Percentiles rank a stretch among this genome's conserved stretches.
Conservation (phyloP, 2,329 filamentous ascomycete genomes). For the Ophiostoma sp. region DNA sequence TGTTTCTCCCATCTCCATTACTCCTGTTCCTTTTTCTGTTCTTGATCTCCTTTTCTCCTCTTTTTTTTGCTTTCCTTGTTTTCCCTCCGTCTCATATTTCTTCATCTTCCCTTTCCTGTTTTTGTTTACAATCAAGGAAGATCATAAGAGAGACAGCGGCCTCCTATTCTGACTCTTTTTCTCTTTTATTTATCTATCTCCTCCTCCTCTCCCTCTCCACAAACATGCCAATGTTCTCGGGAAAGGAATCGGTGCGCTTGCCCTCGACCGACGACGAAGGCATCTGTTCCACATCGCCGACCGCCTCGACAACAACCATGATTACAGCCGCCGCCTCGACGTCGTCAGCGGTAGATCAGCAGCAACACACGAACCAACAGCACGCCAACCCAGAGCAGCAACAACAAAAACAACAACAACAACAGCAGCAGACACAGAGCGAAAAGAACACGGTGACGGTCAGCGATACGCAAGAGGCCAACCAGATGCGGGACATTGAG, state of each 20-base stretch:
- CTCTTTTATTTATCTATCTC: not conserved
- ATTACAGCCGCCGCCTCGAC: conserved; percentile 21
- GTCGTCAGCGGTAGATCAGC: not conserved
- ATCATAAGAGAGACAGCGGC: not conserved
- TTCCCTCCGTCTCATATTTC: not conserved
- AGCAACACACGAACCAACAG: not conserved
- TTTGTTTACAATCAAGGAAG: not conserved
- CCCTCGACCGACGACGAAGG: conserved; percentile 20
- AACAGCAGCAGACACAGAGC: not conserved
- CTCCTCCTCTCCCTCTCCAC: not conserved
- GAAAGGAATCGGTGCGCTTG: conserved; percentile 18
- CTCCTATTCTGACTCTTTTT: not conserved
- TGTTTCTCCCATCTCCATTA: not conserved
- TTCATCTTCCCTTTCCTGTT: not conserved
- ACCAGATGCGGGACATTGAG: not conserved
- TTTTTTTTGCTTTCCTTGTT: not conserved
- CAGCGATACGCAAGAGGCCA: not conserved
- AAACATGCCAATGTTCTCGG: conserved; percentile 3
- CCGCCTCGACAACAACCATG: conserved; percentile 23
- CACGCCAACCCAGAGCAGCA: not conserved
- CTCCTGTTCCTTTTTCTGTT: not conserved
- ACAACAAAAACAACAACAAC: not conserved
- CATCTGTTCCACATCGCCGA: conserved; percentile 14
- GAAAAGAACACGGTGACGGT: not conserved
- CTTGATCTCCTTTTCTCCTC: not conserved